These are phyloP conservation scores for Alternaria atra DNA, from an alignment of 2,329 filamentous ascomycete species.

Conservation along the genomic window DNA sequence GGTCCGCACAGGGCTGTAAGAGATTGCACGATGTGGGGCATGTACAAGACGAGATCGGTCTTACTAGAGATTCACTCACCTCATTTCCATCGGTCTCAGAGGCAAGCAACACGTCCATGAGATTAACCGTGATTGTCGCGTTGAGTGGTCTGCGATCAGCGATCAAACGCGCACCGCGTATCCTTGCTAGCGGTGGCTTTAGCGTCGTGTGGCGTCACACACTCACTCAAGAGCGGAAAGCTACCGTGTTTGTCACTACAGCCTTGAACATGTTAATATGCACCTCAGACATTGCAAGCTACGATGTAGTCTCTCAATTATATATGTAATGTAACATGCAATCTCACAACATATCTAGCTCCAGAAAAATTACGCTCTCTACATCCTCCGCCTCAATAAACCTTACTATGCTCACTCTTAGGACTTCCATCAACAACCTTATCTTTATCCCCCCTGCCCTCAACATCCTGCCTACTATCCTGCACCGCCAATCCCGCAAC, in stretches of 20 bases:
- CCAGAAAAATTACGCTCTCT: not conserved
- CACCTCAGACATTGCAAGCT: not conserved
- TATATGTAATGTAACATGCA: not conserved
- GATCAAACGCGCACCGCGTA: slow-evolving; percentile 13
- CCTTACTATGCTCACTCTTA: not conserved
- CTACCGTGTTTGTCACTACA: not conserved
- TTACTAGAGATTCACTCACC: slow-evolving; percentile 23
- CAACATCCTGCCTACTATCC: slow-evolving; percentile 40
- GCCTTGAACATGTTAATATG: not conserved
- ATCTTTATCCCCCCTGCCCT: slow-evolving; percentile 32
- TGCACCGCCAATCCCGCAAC: slow-evolving; percentile 43
- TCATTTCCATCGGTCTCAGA: slow-evolving; percentile 22
- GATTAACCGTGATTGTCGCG: slow-evolving; percentile 27
- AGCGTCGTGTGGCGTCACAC: slow-evolving; percentile 14
- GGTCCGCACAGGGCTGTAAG: not conserved
- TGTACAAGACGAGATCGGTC: not conserved
- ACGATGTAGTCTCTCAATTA: not conserved
- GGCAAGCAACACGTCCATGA: slow-evolving; percentile 31
- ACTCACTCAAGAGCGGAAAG: not conserved
- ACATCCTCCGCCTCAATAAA: not conserved
- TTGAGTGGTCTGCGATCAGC: slow-evolving; percentile 23
- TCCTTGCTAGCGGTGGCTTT: slow-evolving; percentile 17
- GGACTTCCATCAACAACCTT: slow-evolving; percentile 18
- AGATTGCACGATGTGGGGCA: not conserved
- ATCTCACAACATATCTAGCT: not conserved